Base-by-base conservation (phyloP, 106 monocot species). In the Dioscorea zingiberensis region DNA sequence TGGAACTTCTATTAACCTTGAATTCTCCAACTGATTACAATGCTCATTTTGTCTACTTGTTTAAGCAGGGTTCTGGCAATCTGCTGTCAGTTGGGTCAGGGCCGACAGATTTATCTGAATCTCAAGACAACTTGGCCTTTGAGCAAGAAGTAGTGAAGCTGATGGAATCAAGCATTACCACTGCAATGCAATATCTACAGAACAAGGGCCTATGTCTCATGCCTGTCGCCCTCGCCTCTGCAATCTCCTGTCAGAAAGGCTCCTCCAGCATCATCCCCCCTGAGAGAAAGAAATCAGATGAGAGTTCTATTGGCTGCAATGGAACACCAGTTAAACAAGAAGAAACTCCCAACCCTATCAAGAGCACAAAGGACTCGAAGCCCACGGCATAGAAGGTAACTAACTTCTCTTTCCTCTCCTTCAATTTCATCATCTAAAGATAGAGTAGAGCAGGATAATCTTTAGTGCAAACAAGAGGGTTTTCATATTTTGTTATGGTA, bases 181-280 rank as follows among this genome's bases (percentile, higher is more conserved):
- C 59, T 10, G 91, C 90, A 4, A 91, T 95, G 83, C 91, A 91
- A 26, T 77, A 70, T 67, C 91, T 91, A 45, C 88, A 84, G 68
- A 79, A 66, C 66, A 92, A 98, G 83, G 97, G 88, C 18, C 81
- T 98, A 29, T 92, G 97, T 80, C 80, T 98, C 59, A 92, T 98
- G 92, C 97, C 92, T 1, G 65, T 86, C 18, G 81, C 87, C 17
- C 97, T 98, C n/a, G 97, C 97, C 3, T 47, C 92, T 25, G 85
- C 88, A 13, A 86, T 86, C 46, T 85, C 92, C 13, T 74, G 19
- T 62, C 77, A 79, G 54, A 97, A 92, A 62, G 78, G 87, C 24
- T 69, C 73, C 18, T 68, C 67, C 38, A 16, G 51, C 13, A 51
- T 78, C 51, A 69, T 69, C 30, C 77, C 76, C 29, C 72, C 72